A percentile compares a stretch with the other conserved stretches of the same genome.
Evolutionary conservation across 352 stramenopile genomes (phyloP).

Genomic region (Globisporangium megalacanthum): DNA sequence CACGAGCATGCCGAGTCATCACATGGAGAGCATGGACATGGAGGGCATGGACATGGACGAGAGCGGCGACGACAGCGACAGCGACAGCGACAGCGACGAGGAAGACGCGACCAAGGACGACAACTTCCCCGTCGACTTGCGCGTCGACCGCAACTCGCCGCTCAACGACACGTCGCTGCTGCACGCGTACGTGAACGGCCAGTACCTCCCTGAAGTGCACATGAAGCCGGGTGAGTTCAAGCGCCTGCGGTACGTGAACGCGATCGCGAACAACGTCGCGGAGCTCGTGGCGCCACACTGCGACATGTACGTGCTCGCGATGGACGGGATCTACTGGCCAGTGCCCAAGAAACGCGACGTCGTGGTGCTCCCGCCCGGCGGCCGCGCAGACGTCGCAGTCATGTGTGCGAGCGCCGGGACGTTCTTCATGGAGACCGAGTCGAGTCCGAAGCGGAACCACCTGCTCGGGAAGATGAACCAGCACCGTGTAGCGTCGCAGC

Average conservation of each 20-base stretch:
- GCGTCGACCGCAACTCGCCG: constrained; percentile 36
- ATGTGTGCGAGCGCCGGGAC: constrained; percentile 37
- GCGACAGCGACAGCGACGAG: constrained; percentile 14
- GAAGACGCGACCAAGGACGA: constrained; percentile 12
- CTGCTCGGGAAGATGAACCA: constrained; percentile 55
- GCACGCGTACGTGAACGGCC: constrained; percentile 69
- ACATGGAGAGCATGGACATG: constrained; percentile 21
- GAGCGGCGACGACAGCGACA: constrained; percentile 7
- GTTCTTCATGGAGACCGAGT: constrained; percentile 65
- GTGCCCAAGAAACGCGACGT: constrained; percentile 36
- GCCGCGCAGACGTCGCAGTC: constrained; percentile 58
- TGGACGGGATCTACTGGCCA: constrained; percentile 65
- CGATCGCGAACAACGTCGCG: constrained; percentile 76
- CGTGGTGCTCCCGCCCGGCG: constrained; percentile 58
- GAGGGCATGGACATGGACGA: constrained; percentile 15
- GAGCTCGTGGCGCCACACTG: constrained; percentile 59
- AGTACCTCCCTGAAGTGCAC: constrained; percentile 58
- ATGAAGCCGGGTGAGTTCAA: constrained; percentile 51
- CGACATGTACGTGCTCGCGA: constrained; percentile 50
- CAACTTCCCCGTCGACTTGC: constrained; percentile 33
- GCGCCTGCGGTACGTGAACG: constrained; percentile 65
- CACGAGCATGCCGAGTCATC: constrained; percentile 6
- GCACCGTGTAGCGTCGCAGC: constrained; percentile 66
- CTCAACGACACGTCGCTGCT: constrained; percentile 69
- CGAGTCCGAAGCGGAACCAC: constrained; percentile 46